These are phyloP conservation scores for Acanthamoeba lenticulata DNA, from an alignment of 208 protist species.

Conservation along the genomic window DNA sequence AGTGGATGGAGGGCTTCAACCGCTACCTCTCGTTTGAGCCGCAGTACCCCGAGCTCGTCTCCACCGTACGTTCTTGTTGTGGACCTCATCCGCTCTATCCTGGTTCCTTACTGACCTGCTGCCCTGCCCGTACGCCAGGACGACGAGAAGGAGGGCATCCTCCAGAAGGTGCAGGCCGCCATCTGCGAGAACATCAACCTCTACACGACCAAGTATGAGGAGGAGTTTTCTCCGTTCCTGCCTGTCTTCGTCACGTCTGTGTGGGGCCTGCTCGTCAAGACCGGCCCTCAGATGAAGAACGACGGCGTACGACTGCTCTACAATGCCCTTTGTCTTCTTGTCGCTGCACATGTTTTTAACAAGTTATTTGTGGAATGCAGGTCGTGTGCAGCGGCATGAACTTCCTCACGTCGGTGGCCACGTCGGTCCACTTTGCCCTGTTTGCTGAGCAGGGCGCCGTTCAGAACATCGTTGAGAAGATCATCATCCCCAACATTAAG, in stretches of 20 bases:
- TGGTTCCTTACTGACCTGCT: background rate
- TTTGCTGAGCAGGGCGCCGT: slow-evolving; percentile 89
- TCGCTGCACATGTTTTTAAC: background rate
- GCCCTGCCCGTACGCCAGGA: slow-evolving; percentile 85
- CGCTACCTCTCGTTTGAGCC: slow-evolving; percentile 67
- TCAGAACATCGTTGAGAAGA: slow-evolving; percentile 90
- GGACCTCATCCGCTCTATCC: background rate
- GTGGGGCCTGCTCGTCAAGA: slow-evolving; percentile 90
- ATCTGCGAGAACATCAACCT: slow-evolving; percentile 92
- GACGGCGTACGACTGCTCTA: slow-evolving; percentile 82
- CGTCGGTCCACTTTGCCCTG: slow-evolving; percentile 86
- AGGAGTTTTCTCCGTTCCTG: slow-evolving; percentile 87
- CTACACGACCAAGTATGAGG: slow-evolving; percentile 93
- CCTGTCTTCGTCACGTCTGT: slow-evolving; percentile 90
- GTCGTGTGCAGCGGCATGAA: slow-evolving; percentile 91
- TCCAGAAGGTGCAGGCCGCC: slow-evolving; percentile 87
- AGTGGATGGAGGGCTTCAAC: slow-evolving; percentile 83
- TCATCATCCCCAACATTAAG: slow-evolving; percentile 95
- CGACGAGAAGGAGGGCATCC: slow-evolving; percentile 74
- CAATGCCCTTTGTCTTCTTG: background rate
- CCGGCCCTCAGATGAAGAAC: slow-evolving; percentile 79
- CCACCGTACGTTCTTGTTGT: slow-evolving; percentile 23
- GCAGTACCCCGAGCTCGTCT: slow-evolving; percentile 58
- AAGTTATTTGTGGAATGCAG: slow-evolving; percentile 1
- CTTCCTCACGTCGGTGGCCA: slow-evolving; percentile 92